Conservation (phyloP, 2,329 filamentous ascomycete species). For the Fusarium xylarioides region DNA sequence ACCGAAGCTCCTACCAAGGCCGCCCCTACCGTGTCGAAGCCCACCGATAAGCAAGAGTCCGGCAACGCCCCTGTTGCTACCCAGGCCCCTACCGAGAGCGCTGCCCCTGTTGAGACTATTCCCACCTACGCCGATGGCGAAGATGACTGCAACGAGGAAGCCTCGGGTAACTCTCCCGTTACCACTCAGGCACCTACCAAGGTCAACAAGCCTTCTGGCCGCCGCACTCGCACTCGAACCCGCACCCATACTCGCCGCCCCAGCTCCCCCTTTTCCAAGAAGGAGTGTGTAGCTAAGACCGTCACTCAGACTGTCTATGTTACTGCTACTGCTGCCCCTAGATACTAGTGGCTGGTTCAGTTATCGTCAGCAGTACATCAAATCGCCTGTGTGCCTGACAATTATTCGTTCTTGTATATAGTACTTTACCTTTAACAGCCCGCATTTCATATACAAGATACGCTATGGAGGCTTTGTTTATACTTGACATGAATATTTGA, state of each 20-base stretch:
- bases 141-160: slow-evolving; percentile 17
- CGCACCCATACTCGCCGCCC: slow-evolving; percentile 19
- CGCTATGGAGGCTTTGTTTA: background rate
- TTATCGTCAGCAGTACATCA: background rate
- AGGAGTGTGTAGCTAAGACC: slow-evolving; percentile 28
- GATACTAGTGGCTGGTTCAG: slow-evolving; percentile 3
- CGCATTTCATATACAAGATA: background rate
- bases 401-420: slow-evolving; percentile 19
- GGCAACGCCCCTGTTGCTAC: background rate
- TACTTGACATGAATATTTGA: background rate
- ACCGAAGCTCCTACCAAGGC: background rate
- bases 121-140: slow-evolving; percentile 3
- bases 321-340: slow-evolving; percentile 26
- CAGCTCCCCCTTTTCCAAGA: background rate
- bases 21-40: background rate
- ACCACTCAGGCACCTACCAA: slow-evolving; percentile 2
- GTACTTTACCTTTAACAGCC: background rate
- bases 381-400: background rate
- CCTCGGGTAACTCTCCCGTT: background rate
- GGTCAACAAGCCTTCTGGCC: slow-evolving; percentile 19
- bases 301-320: slow-evolving; percentile 39
- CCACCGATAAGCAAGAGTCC: background rate
- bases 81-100: background rate
- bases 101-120: background rate
- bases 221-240: slow-evolving; percentile 11